Evolutionary conservation across 257 asterid genomes (phyloP), one percentile per base, ranked within the genome.

Genomic region (Solanum paucissectum): DNA sequence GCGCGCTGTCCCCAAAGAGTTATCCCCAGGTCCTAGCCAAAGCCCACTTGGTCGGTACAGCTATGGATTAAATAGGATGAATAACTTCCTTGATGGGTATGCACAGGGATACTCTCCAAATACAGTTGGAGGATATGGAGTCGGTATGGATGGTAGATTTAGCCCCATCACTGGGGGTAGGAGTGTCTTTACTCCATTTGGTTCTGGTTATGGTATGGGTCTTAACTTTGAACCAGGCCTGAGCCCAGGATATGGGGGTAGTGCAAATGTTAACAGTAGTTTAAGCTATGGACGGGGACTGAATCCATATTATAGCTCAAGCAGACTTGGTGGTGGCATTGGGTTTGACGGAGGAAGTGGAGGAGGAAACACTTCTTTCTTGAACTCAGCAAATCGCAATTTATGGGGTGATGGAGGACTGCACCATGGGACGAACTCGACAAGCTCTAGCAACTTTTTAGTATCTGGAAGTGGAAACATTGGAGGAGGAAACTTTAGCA

Each of bases 161-260:
- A 88, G 46, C 77, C 84, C 86, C 27, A 34, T 88, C 18, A 64
- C 88, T 20, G 76, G 76, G 42, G 81, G 66, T 72, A 62, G 87
- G 27, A 34, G 84, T 29, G 89, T 71, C 37, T 36, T 83, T 46
- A 5, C 89, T 13, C 74, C 71, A 23, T 88, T 88, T 21, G 85
- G 77, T 83, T 84, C 89, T 73, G 87, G 84, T 73, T 84, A 55
- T 84, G 89, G 89, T 52, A 14, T 72, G 69, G 87, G 87, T 23
- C 14, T 71, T 86, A 87, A 83, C 75, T 83, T 92, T 89, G 94
- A 93, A 37, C 94, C 92, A 83, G 90, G 93, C 34, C 85, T 90
- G 91, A 90, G 79, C 89, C 55, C 89, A 12, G 93, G 90, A 23
- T 93, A 89, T 52, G 93, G 91, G 72, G 91, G 90, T 62, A 91